Conservation (phyloP, 345 rosid species). For the Microthlaspi erraticum region DNA sequence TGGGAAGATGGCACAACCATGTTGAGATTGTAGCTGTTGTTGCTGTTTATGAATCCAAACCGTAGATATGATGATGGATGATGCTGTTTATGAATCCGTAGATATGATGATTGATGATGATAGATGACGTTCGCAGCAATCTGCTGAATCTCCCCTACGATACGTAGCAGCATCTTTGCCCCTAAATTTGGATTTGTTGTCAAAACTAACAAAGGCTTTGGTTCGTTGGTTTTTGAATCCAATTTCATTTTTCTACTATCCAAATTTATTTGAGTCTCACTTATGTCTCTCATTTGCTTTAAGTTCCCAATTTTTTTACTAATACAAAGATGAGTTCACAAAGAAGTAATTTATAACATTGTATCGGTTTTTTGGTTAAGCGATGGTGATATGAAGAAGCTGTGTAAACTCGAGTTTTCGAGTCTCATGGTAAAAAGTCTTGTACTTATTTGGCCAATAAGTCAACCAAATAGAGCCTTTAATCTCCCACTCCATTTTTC, state of each 20-base stretch:
- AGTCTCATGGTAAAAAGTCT: conserved; percentile 73
- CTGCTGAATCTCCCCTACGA: conserved; percentile 31
- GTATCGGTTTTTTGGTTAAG: conserved; percentile 31
- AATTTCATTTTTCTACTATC: not conserved
- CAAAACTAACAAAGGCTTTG: conserved; percentile 2
- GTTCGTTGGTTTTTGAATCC: conserved; percentile 16
- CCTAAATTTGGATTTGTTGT: conserved; percentile 10
- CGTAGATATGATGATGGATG: conserved; percentile 22
- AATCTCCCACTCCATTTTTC: conserved; percentile 75
- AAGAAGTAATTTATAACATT: not conserved
- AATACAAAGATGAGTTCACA: not conserved
- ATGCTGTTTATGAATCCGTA: conserved; percentile 32
- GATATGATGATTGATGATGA: conserved; percentile 21
- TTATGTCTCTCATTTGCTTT: conserved; percentile 3
- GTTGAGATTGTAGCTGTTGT: conserved; percentile 77
- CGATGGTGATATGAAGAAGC: conserved; percentile 56
- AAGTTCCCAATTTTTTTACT: not conserved
- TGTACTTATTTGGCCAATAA: conserved; percentile 84
- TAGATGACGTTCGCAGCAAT: conserved; percentile 26
- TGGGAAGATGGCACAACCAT: conserved; percentile 59
- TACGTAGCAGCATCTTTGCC: conserved; percentile 29
- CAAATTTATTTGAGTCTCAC: conserved; percentile 1
- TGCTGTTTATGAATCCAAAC: conserved; percentile 59
- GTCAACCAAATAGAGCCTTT: conserved; percentile 86
- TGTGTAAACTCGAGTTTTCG: conserved; percentile 76